phyloP scores from a whole-genome alignment of 257 asterid species.

The Nicotiana tomentosiformis region DNA sequence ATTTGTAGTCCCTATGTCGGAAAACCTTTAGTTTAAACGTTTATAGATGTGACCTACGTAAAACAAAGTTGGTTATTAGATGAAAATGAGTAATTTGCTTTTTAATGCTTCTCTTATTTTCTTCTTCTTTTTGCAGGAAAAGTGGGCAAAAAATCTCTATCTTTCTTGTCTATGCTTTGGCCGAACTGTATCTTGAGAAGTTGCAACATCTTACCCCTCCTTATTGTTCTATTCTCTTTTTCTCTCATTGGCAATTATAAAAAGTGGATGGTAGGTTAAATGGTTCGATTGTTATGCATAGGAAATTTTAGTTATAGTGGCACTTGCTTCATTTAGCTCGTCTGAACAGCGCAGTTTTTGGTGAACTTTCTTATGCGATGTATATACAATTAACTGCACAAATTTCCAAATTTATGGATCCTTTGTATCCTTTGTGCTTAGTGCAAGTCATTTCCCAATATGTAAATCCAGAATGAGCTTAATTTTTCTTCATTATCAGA shows the following conservation, averaged over 20 bases:
- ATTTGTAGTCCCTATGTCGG: background rate
- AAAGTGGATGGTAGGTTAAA: background rate
- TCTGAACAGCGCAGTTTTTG: background rate
- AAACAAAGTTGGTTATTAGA: background rate
- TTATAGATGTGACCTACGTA: background rate
- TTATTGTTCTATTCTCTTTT: background rate
- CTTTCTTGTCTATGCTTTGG: slow-evolving; percentile 31
- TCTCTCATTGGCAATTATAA: slow-evolving; percentile 8
- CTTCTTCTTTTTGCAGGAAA: slow-evolving; percentile 9
- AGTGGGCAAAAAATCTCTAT: slow-evolving; percentile 35
- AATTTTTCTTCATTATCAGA: background rate
- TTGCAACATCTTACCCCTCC: background rate
- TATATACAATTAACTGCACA: background rate
- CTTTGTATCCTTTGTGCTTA: background rate
- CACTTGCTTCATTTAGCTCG: background rate
- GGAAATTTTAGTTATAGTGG: background rate
- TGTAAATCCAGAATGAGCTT: background rate
- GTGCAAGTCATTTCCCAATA: background rate
- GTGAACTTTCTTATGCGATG: background rate
- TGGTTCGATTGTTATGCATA: background rate
- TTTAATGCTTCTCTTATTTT: background rate
- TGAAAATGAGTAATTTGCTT: background rate
- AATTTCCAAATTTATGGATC: background rate
- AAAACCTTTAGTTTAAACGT: background rate
- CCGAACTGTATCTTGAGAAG: slow-evolving; percentile 23